Conservation (phyloP, 176 grass and related monocot genomes). For the Oryza longistaminata region DNA sequence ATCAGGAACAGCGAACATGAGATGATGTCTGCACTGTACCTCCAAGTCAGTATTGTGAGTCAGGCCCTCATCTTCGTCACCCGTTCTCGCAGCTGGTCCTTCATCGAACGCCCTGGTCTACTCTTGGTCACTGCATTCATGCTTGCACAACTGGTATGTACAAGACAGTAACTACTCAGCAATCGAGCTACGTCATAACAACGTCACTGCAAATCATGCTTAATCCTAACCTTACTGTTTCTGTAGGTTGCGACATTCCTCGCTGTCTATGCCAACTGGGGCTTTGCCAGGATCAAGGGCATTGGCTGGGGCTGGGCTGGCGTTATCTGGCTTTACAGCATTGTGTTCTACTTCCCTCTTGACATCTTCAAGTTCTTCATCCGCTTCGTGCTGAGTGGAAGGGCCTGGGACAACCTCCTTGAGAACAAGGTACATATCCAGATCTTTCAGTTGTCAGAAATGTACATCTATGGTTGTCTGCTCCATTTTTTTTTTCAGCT, state of each 20-base stretch:
- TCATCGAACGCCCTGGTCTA: slow-evolving; percentile 73
- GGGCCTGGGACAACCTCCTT: slow-evolving; percentile 90
- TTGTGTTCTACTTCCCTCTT: slow-evolving; percentile 83
- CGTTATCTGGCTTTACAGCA: slow-evolving; percentile 95
- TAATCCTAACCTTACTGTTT: background rate
- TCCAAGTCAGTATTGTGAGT: slow-evolving; percentile 99
- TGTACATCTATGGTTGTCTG: background rate
- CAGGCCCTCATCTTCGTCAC: slow-evolving; percentile 97
- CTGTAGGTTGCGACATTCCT: slow-evolving; percentile 80
- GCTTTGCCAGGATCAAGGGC: slow-evolving; percentile 87
- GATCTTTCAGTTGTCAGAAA: background rate
- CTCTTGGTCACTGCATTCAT: slow-evolving; percentile 78
- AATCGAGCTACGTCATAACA: background rate
- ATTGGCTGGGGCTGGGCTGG: slow-evolving; percentile 96
- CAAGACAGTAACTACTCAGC: background rate
- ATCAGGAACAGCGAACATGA: slow-evolving; percentile 61
- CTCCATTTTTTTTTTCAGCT: background rate
- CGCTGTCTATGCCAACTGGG: slow-evolving; percentile 94
- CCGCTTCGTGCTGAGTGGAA: slow-evolving; percentile 86
- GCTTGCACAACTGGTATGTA: slow-evolving; percentile 82
- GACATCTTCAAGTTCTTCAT: slow-evolving; percentile 89
- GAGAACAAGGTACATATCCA: slow-evolving; percentile 68
- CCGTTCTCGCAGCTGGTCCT: slow-evolving; percentile 90
- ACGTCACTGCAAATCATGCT: background rate
- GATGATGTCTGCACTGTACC: slow-evolving; percentile 91